Evolutionary conservation across 352 stramenopile genomes (phyloP).

Genomic region (Phytophthora agathidicida): DNA sequence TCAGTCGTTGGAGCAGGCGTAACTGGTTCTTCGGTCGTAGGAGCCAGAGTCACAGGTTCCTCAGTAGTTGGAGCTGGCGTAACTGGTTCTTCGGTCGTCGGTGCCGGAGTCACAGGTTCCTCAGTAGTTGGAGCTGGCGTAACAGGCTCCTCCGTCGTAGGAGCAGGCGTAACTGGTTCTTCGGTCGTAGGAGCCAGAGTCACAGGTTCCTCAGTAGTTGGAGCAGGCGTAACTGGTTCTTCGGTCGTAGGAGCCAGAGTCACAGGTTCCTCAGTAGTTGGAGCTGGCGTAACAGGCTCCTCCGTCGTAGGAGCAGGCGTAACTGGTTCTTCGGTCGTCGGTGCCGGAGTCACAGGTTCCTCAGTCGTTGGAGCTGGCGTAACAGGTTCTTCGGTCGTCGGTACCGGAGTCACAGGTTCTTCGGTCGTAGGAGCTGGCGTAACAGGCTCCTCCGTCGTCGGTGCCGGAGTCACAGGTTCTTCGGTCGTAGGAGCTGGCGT

Average conservation of each 20-base stretch:
- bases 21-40: not conserved
- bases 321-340: not conserved
- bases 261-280: not conserved
- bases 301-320: not conserved
- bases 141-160: not conserved
- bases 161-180: not conserved
- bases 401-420: not conserved
- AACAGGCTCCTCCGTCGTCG: not conserved
- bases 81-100: not conserved
- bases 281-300: not conserved
- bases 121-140: not conserved
- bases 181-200: not conserved
- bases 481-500: slow-evolving; percentile 1
- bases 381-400: not conserved
- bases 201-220: not conserved
- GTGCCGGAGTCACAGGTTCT: not conserved
- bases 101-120: not conserved
- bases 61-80: not conserved
- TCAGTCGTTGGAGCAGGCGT: not conserved
- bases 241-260: not conserved
- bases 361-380: slow-evolving; percentile 7
- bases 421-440: not conserved
- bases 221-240: not conserved
- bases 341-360: not conserved
- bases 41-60: not conserved